Base-by-base conservation (phyloP, 768 basidiomycete species). In the Boletus vinaceobasis region DNA sequence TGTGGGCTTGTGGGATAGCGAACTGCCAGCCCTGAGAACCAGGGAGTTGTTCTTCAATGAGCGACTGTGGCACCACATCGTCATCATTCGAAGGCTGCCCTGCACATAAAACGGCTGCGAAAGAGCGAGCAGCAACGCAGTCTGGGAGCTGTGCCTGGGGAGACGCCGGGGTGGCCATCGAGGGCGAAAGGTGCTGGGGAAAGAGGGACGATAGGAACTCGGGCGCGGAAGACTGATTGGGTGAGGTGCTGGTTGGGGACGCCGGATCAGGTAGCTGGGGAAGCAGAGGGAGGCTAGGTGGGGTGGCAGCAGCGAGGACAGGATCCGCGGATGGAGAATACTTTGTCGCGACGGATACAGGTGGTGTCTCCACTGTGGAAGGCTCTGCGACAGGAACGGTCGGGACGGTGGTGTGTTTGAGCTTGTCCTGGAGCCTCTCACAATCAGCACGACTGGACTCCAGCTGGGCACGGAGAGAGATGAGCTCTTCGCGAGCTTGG, bases 131-230 rank as follows among this genome's bases (percentile, higher is more conserved):
- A 40, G 69, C 66, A 1, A 72, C 69, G 46, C 69, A 72, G 39
- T 71, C 69, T 19, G 69, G 69, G 26, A 71, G 67, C 46, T 71
- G 69, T 0, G 69, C 69, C 59, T 69, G 67, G 6, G 70, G 70
- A 6, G 71, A 72, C 19, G 69, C 71, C 0, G 70, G 70, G 2
- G 70, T 72, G 33, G 63, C 56, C 61, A 70, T 60, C 7, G 64
- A 45, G 3, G 69, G 62, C 2, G 64, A 57, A 0, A 60, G 4
- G 27, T 63, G 70, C 8, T 62, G 58, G 21, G 61, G 59, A 57
- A 61, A 55, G 53, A 65, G 43, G 31, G 70, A 59, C 17, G 58
- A 39, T 1, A 53, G 13, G 44, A 57, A 48, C 17, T 70, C 68
- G 1, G 58, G 51, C 1, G 54, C 36, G 19, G 65, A 59, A 15